Evolutionary conservation across 1,139 yeast species (phyloP).

Genomic region (Debaryomyces singareniensis): DNA sequence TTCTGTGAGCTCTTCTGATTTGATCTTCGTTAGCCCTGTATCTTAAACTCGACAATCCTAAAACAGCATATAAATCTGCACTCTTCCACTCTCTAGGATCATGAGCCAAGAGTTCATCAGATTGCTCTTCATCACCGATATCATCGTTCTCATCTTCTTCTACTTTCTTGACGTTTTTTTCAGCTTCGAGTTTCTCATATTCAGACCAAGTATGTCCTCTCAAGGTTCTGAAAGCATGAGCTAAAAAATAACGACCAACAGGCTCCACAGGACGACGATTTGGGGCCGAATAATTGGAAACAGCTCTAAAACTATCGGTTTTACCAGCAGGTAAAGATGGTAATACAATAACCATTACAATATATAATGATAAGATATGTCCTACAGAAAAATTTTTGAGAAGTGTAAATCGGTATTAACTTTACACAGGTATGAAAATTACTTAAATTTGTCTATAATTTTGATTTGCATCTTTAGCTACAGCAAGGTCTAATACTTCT

Average conservation of each 20-base stretch:
- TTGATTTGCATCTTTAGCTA: constrained; percentile 49
- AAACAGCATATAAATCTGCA: constrained; percentile 92
- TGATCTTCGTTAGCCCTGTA: constrained; percentile 89
- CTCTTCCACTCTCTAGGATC: constrained; percentile 99
- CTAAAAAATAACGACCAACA: constrained; percentile 91
- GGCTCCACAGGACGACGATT: constrained; percentile 90
- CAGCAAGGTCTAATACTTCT: constrained; percentile 90
- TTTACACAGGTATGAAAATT: too few relatives aligned
- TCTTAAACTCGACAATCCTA: constrained; percentile 89
- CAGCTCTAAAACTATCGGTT: constrained; percentile 47
- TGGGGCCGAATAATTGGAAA: constrained; percentile 54
- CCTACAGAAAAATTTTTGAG: too few relatives aligned
- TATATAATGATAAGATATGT: too few relatives aligned
- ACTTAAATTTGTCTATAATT: too few relatives aligned
- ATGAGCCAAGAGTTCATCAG: constrained; percentile 72
- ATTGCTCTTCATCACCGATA: constrained; percentile 71
- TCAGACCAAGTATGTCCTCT: constrained; percentile 99
- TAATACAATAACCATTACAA: constrained; percentile 29
- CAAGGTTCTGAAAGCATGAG: constrained; percentile 93
- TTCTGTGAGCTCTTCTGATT: constrained; percentile 94
- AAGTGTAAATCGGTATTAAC: too few relatives aligned
- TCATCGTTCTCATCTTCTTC: constrained; percentile 70
- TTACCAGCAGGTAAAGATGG: constrained; percentile 39
- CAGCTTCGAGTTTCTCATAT: constrained; percentile 90
- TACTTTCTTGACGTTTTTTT: constrained; percentile 69